These are phyloP conservation scores for Truncatella angustata DNA, from an alignment of 2,329 filamentous ascomycete genomes.

Conservation along the genomic window DNA sequence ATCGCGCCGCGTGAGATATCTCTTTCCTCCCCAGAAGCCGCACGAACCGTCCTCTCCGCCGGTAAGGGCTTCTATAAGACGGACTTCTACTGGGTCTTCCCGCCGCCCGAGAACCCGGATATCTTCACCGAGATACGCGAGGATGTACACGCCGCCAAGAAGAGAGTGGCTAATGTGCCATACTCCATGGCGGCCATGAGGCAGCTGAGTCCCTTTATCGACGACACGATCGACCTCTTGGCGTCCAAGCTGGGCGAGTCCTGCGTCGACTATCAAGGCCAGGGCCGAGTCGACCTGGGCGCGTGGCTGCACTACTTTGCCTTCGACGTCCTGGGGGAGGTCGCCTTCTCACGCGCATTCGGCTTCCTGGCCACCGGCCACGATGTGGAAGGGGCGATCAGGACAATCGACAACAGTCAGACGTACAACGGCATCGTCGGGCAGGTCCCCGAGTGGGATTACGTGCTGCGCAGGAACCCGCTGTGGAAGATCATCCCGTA, in stretches of 20 bases:
- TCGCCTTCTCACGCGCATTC: slow-evolving; percentile 50
- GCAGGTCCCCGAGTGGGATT: slow-evolving; percentile 49
- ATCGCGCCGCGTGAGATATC: slow-evolving; percentile 48
- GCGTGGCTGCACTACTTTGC: slow-evolving; percentile 43
- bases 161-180: slow-evolving; percentile 49
- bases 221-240: slow-evolving; percentile 49
- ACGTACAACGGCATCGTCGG: slow-evolving; percentile 52
- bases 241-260: slow-evolving; percentile 40
- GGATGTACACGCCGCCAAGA: slow-evolving; percentile 53
- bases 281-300: slow-evolving; percentile 41
- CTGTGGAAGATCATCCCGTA: slow-evolving; percentile 39
- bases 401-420: slow-evolving; percentile 50
- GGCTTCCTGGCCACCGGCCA: slow-evolving; percentile 49
- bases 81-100: slow-evolving; percentile 52
- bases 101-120: slow-evolving; percentile 54
- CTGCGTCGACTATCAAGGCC: slow-evolving; percentile 20
- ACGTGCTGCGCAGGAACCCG: slow-evolving; percentile 47
- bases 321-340: slow-evolving; percentile 51
- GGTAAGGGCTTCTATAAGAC: slow-evolving; percentile 54
- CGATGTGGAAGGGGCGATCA: slow-evolving; percentile 51
- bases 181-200: slow-evolving; percentile 55
- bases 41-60: slow-evolving; percentile 43
- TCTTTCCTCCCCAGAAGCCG: slow-evolving; percentile 42
- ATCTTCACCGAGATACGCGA: slow-evolving; percentile 57
- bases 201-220: slow-evolving; percentile 48